These are phyloP conservation scores for Phaffomyces thermotolerans DNA, from an alignment of 805 yeast species.

Conservation along the genomic window DNA sequence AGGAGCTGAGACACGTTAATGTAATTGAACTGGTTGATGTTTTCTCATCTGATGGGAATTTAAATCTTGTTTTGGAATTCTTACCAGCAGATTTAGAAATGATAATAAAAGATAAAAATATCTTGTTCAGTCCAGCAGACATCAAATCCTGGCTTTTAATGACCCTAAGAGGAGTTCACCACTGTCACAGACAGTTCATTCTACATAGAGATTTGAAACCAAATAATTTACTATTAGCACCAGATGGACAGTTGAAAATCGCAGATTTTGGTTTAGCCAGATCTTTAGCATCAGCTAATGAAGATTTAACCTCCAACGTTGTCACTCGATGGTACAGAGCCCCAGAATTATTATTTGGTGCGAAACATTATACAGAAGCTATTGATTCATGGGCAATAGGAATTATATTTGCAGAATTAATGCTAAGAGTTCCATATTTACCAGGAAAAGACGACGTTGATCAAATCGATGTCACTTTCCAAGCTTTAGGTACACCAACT, in stretches of 20 bases:
- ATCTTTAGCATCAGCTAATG: slow-evolving; percentile 69
- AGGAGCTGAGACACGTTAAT: slow-evolving; percentile 70
- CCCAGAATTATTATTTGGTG: slow-evolving; percentile 86
- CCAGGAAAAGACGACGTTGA: slow-evolving; percentile 90
- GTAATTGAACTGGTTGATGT: slow-evolving; percentile 88
- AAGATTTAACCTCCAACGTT: slow-evolving; percentile 81
- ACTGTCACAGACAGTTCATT: slow-evolving; percentile 87
- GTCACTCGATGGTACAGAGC: slow-evolving; percentile 98
- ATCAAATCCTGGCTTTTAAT: slow-evolving; percentile 90
- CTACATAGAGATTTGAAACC: slow-evolving; percentile 93
- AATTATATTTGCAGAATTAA: slow-evolving; percentile 88
- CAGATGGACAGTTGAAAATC: slow-evolving; percentile 79
- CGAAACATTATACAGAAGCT: slow-evolving; percentile 81
- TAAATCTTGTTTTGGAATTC: slow-evolving; percentile 88
- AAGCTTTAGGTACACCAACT: slow-evolving; percentile 94
- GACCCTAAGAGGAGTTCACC: slow-evolving; percentile 92
- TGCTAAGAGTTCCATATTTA: slow-evolving; percentile 90
- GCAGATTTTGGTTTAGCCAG: slow-evolving; percentile 98
- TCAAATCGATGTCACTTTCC: slow-evolving; percentile 88
- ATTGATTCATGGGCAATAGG: slow-evolving; percentile 97
- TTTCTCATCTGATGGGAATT: slow-evolving; percentile 52
- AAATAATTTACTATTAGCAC: slow-evolving; percentile 78
- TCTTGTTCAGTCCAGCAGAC: slow-evolving; percentile 78
- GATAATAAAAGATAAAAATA: slow-evolving; percentile 69
- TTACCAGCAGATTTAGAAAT: slow-evolving; percentile 89